Evolutionary conservation across 140 eudicot genomes (phyloP), one percentile per base, ranked within the genome.

Genomic region (Cichorium intybus): DNA sequence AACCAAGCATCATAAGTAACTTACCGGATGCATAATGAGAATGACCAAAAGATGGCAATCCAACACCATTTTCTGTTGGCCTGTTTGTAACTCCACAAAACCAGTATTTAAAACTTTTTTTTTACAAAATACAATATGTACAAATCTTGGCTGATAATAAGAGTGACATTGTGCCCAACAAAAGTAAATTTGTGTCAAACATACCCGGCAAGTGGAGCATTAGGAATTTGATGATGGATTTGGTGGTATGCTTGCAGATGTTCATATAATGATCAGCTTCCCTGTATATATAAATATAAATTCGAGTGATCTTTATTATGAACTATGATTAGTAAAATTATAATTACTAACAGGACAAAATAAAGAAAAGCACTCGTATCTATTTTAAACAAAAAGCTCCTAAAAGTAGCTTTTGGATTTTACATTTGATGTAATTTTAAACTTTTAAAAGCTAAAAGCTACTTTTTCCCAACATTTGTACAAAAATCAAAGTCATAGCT

Each of bases 151-250:
- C 12, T 5, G 47, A 61, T 5, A 29, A 24, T n/a, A n/a, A n/a
- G n/a, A n/a, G n/a, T n/a, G n/a, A n/a, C n/a, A n/a, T n/a, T n/a
- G n/a, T n/a, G n/a, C n/a, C n/a, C n/a, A n/a, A n/a, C n/a, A n/a
- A n/a, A n/a, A n/a, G n/a, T n/a, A n/a, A n/a, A n/a, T n/a, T n/a
- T n/a, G n/a, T n/a, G n/a, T n/a, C n/a, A n/a, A n/a, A 50, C 69
- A 39, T 45, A 86, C 95, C 95, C 75, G 56, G 64, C 75, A 22
- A 60, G 73, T 45, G 75, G 27, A 60, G 59, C 62, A 70, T 52
- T 45, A 57, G 81, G 79, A 53, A 71, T 75, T 70, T 66, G 87
- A 23, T 45, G 58, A 34, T 71, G 85, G 48, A 64, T 50, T 69
- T 60, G 82, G 33, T 73, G 82, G 59, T 69, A 63, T 37, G 79